Base-by-base conservation (phyloP, 1,284 basidiomycete genomes). In the Sporisorium exsertum region DNA sequence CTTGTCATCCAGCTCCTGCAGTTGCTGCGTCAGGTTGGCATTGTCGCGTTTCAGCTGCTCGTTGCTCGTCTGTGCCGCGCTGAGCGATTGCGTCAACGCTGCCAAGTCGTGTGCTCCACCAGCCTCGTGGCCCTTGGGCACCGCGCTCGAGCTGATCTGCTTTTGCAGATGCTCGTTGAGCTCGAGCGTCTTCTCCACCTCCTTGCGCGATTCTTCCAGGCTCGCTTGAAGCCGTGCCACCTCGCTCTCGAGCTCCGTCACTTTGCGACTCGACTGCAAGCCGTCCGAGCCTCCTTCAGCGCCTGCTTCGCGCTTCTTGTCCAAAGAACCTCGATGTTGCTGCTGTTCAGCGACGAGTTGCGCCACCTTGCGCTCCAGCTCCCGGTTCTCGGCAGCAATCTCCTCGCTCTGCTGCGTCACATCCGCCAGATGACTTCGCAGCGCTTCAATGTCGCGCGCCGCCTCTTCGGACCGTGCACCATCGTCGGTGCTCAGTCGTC, bases 1-100 rank as follows among this genome's bases (percentile, higher is more conserved):
- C 68, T 79, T 81, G 67, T 80, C 80, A 29, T 81, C 79, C 52
- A 75, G 55, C 65, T 81, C 80, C 27, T 80, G 76, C 43, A 81
- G 33, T 9, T 78, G 57, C 35, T 78, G 78, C 2, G 78, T 64
- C 54, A 81, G 52, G 37, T 56, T 62, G 40, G 70, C 78, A 55
- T 80, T 80, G 49, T 81, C 80, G 32, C 57, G 62, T 49, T 68
- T 77, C 24, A 81, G 65, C 67, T 80, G 78, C 57, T 81, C 73
- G 57, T 78, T 80, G 63, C 51, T 62, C 51, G 62, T 56, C 61
- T 78, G 72, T 16, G 76, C 78, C 8, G 63, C 57, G 13, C 46
- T 64, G 10, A 70, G 47, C 46, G 59, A 65, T 33, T 62, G 61
- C 32, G 33, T 58, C 22, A 75, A 24, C 32, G 64, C 47, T 13